Base-by-base conservation (phyloP, 2,329 filamentous ascomycete species). In the Cordyceps farinosa region DNA sequence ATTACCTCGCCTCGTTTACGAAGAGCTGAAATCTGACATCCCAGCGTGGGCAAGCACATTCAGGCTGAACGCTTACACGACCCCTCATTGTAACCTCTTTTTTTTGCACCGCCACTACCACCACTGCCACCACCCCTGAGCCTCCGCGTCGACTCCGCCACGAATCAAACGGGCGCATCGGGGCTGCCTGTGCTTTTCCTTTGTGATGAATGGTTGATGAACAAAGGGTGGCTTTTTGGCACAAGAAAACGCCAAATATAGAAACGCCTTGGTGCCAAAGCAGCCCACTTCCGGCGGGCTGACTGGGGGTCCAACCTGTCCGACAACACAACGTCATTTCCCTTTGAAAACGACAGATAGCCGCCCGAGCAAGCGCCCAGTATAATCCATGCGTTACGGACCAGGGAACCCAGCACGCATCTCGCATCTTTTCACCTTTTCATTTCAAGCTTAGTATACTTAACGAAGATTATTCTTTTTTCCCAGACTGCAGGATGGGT, bases 401-500 rank as follows among this genome's bases (percentile, higher is more conserved):
- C 6, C 17, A 47, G 29, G 34, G 29, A 47, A 34, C 9, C n/a
- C 44, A 13, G 27, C 6, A 30, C 55, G 15, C 4, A 47, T 58
- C 8, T 38, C 11, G 29, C 40, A 38, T 9, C 3, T 3, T 27
- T 45, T 29, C 2, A 36, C 30, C 36, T 42, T 40, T n/a, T 36
- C n/a, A 15, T 17, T 32, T 22, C 17, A 10, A 9, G 15, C 27
- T 22, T 34, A 62, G 17, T 45, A 56, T 38, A 27, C 15, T 17
- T 42, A 58, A 32, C 59, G 11, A n/a, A 27, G 32, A 32, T 38
- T 38, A 15, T 11, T 56, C 4, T 50, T 15, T 47, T 29, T 47
- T 44, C 34, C 29, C 40, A 53, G 8, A 17, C 11, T 44, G n/a
- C 15, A 52, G 52, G 65, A 85, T 85, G 80, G 82, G 79, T 17